These are phyloP conservation scores for Ceratobasidium sp. DNA, from an alignment of 1,284 basidiomycete species.

Conservation along the genomic window DNA sequence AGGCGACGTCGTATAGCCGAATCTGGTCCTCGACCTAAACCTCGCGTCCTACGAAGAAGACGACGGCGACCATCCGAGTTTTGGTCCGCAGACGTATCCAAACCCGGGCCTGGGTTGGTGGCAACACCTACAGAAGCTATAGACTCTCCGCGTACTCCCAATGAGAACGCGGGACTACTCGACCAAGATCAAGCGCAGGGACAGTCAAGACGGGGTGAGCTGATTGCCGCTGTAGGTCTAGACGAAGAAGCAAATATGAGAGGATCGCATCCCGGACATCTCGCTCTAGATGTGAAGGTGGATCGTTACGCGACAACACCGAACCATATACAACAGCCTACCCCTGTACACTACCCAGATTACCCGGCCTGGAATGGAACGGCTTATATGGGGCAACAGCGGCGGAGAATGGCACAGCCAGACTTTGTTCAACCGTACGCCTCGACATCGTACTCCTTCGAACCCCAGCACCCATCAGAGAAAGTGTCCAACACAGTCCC, in stretches of 20 bases:
- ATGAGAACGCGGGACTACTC: conserved; percentile 19
- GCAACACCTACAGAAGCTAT: background rate
- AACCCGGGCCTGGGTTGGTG: background rate
- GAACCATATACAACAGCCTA: background rate
- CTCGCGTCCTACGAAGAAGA: conserved; percentile 3
- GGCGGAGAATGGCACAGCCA: background rate
- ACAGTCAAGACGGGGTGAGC: background rate
- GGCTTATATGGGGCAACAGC: background rate
- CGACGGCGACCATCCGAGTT: conserved; percentile 10
- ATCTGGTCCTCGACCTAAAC: background rate
- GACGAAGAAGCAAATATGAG: background rate
- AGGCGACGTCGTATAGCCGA: background rate
- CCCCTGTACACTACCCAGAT: background rate
- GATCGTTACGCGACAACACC: background rate
- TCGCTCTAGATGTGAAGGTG: background rate
- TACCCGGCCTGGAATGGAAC: background rate
- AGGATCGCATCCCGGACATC: background rate
- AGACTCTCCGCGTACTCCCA: background rate
- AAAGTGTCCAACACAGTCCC: background rate
- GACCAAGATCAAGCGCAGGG: background rate
- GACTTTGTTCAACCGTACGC: background rate
- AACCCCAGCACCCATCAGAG: background rate
- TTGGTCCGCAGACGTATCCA: conserved; percentile 27
- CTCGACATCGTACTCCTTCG: background rate
- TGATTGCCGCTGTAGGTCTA: background rate